phyloP scores from a whole-genome alignment of 306 rosid species.

The Rosa multiflora region DNA sequence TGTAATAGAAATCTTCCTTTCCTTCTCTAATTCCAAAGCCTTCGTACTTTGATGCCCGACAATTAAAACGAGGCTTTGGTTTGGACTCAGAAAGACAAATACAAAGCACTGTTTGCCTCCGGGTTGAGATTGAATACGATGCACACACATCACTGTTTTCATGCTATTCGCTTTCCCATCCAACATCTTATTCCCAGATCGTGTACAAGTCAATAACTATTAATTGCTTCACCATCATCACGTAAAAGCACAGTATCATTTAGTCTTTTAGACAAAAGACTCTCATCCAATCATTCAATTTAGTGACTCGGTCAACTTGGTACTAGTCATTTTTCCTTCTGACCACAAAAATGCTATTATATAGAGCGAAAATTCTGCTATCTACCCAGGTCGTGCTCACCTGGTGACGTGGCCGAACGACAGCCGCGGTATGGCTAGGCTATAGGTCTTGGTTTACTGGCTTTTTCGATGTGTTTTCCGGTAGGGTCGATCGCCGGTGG shows the following conservation, averaged over 20 bases:
- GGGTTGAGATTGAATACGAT: background rate
- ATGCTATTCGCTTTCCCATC: background rate
- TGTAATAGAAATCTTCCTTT: no score
- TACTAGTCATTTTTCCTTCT: background rate
- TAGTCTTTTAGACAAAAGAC: background rate
- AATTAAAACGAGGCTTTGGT: no score
- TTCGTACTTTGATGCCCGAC: no score
- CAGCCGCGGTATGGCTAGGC: no score
- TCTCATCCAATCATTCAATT: background rate
- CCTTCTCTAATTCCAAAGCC: no score
- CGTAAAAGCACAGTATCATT: background rate
- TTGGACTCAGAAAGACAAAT: background rate
- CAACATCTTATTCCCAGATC: background rate
- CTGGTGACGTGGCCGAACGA: no score
- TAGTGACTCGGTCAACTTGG: constrained; percentile 6
- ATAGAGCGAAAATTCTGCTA: no score
- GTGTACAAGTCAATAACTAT: background rate
- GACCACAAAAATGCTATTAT: background rate
- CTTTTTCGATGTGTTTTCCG: no score
- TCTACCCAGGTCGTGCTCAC: no score
- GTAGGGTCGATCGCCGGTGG: no score
- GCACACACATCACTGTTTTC: background rate
- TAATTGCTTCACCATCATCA: background rate
- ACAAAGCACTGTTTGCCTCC: background rate
- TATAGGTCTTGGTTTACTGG: no score